Percentiles rank a stretch among this genome's conserved stretches.
Evolutionary conservation across 2,329 filamentous ascomycete genomes (phyloP).

Genomic region (Parascedosporium putredinis): DNA sequence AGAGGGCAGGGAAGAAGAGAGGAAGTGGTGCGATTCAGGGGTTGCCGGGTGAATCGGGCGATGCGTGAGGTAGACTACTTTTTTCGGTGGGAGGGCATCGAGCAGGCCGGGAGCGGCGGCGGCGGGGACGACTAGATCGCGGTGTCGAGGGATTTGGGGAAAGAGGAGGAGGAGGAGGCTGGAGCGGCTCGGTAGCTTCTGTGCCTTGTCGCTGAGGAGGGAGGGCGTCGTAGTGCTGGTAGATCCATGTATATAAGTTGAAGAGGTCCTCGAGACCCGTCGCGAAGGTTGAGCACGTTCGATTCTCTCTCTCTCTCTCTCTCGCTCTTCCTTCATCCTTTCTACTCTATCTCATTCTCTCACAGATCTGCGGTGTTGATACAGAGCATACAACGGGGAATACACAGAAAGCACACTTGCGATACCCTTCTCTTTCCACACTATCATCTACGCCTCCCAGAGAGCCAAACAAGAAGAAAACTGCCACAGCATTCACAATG

Average conservation of each 20-base stretch:
- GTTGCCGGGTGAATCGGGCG: not conserved
- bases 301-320: too few relatives aligned
- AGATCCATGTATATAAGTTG: not conserved
- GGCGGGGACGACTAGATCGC: too few relatives aligned
- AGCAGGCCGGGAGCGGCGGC: not conserved
- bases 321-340: too few relatives aligned
- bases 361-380: too few relatives aligned
- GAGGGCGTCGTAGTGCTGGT: not conserved
- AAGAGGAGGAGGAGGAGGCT: not conserved
- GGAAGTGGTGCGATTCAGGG: not conserved
- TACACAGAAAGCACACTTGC: too few relatives aligned
- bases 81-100: not conserved
- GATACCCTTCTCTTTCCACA: too few relatives aligned
- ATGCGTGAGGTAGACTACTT: not conserved
- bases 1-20: not conserved
- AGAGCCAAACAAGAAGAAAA: too few relatives aligned
- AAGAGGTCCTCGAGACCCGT: too few relatives aligned
- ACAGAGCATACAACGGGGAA: too few relatives aligned
- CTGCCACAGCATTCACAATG: not conserved
- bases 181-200: not conserved
- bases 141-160: not conserved
- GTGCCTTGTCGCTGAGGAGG: not conserved
- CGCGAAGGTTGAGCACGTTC: too few relatives aligned
- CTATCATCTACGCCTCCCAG: too few relatives aligned
- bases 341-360: not conserved